A percentile compares a stretch with the other conserved stretches of the same genome.
These are phyloP conservation scores for Panaeolus cyanescens DNA, from an alignment of 768 basidiomycete genomes.

Conservation along the genomic window DNA sequence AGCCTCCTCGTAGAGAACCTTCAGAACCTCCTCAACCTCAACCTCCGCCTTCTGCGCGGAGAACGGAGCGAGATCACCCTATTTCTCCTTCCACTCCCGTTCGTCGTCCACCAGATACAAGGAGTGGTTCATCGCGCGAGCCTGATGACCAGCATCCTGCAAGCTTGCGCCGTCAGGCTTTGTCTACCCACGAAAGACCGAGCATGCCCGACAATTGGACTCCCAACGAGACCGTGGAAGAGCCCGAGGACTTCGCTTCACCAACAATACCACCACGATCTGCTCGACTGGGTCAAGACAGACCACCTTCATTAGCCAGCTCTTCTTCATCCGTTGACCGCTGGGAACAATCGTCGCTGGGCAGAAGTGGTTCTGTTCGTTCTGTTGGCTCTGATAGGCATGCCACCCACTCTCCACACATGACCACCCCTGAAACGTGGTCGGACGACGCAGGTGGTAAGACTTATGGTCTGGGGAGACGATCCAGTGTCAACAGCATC, in stretches of 20 bases:
- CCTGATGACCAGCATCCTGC: conserved; percentile 14
- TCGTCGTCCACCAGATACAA: conserved; percentile 24
- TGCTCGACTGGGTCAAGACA: conserved; percentile 13
- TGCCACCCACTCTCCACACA: conserved; percentile 32
- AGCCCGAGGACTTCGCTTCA: conserved; percentile 21
- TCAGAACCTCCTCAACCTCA: conserved; percentile 8
- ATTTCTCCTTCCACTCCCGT: conserved; percentile 8
- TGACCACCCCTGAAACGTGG: conserved; percentile 48
- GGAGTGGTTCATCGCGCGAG: conserved; percentile 15
- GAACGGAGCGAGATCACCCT: conserved; percentile 17
- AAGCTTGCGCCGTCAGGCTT: conserved; percentile 14
- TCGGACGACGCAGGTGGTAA: conserved; percentile 30
- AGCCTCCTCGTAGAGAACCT: conserved; percentile 1
- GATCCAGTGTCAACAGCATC: conserved; percentile 51
- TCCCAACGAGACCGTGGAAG: conserved; percentile 16
- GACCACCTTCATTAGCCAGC: conserved; percentile 12
- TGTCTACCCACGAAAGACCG: conserved; percentile 12
- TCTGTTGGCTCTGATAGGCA: conserved; percentile 34
- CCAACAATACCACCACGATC: conserved; percentile 10
- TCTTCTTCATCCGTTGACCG: conserved; percentile 16
- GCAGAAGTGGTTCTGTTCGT: conserved; percentile 25
- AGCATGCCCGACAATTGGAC: conserved; percentile 12
- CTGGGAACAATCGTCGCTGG: conserved; percentile 19
- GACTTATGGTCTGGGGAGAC: conserved; percentile 42
- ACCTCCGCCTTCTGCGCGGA: conserved; percentile 10